Evolutionary conservation across 2,329 filamentous ascomycete genomes (phyloP), one percentile per base, ranked within the genome.

Genomic region (Neospermospora avenae): DNA sequence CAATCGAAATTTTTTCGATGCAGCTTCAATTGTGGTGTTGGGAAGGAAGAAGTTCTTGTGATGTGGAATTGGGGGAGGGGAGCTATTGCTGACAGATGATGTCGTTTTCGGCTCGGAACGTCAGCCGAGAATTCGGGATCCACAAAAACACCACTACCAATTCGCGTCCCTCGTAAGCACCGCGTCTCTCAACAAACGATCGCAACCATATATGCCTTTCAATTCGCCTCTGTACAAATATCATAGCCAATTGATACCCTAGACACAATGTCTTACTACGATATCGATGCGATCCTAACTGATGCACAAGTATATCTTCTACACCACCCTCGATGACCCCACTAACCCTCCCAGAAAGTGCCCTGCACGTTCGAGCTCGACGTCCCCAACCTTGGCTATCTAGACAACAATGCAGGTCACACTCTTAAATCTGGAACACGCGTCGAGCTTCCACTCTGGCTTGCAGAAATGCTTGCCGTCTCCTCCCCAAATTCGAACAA

Each of bases 341-440:
- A 16, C 53, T 63, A 64, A 65, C 54, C 66, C 11, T 7, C 8
- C 56, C 68, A 96, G 87, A 98, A 97, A 89, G 85, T 97, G 34
- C 93, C 95, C 42, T 96, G 93, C 78, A 96, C 90, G 55, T 97
- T 98, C 77, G 90, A 96, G 72, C 84, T 97, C 71, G 89, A 93
- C 61, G 87, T 96, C 34, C 89, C 92, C 20, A 87, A 90, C 59
- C 84, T 98, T 48, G 93, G 93, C 67, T 91, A 96, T 74, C 82
- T 99, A 61, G 92, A 96, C 76, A 92, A 92, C 70, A 93, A 91
- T 71, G 83, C 89, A 24, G 73, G 76, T 2, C 77, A 81, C 34
- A 76, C 89, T 72, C 87, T 98, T 69, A 95, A 93, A 74, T 77
- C 87, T 57, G 90, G 90, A 62, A 93, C 91, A 0, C 86, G 87